Conservation (phyloP, 495 filamentous ascomycete species). For the Staphylotrichum tortipilum region DNA sequence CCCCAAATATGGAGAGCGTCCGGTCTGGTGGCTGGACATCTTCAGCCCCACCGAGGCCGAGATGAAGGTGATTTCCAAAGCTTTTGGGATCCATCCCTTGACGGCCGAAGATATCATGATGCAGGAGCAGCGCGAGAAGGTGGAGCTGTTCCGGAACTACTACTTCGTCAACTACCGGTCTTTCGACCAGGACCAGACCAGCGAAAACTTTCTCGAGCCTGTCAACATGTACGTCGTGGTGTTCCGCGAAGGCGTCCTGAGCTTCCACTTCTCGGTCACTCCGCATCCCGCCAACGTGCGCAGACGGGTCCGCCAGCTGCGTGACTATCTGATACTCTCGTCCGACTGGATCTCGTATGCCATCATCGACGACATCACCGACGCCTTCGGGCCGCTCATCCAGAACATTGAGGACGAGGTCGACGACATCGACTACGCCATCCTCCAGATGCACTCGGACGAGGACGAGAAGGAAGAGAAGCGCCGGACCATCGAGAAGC, state of each 20-base stretch:
- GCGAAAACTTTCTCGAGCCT: conserved; percentile 82
- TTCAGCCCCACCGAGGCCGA: conserved; percentile 83
- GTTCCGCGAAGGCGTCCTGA: conserved; percentile 89
- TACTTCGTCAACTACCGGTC: conserved; percentile 98
- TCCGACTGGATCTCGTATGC: conserved; percentile 98
- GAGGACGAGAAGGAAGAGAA: conserved; percentile 29
- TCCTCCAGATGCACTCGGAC: conserved; percentile 63
- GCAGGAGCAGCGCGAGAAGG: conserved; percentile 94
- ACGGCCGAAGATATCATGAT: conserved; percentile 96
- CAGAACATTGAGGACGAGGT: conserved; percentile 83
- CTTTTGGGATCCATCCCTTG: conserved; percentile 89
- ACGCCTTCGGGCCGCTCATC: conserved; percentile 86
- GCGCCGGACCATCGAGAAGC: conserved; percentile 18
- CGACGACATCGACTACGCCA: conserved; percentile 77
- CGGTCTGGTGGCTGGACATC: conserved; percentile 93
- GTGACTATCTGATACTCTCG: conserved; percentile 85
- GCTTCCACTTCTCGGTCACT: conserved; percentile 89
- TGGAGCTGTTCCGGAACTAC: conserved; percentile 92
- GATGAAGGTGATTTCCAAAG: conserved; percentile 83
- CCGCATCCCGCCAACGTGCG: conserved; percentile 95
- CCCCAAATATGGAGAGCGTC: conserved; percentile 74
- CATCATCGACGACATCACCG: conserved; percentile 95
- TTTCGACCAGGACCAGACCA: conserved; percentile 87
- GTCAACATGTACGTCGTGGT: conserved; percentile 98
- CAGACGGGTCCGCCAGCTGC: conserved; percentile 81